phyloP scores from a whole-genome alignment of 2,329 filamentous ascomycete genomes.

The Xylaria sp. region DNA sequence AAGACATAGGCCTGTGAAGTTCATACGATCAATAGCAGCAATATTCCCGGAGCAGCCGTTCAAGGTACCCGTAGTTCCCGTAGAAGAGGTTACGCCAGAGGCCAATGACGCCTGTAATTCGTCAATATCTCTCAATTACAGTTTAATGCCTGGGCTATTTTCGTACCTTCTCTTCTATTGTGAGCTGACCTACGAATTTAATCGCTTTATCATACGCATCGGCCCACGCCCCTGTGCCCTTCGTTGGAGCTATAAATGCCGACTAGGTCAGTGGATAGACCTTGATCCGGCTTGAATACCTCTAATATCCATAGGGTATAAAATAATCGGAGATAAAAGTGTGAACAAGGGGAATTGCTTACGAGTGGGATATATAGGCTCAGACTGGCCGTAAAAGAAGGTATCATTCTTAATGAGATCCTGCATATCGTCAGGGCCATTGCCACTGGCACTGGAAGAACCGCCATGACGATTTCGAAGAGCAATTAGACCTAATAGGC shows the following conservation, averaged over 20 bases:
- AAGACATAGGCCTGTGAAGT: slow-evolving; percentile 57
- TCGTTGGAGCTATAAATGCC: slow-evolving; percentile 58
- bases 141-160: neutral
- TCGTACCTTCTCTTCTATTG: slow-evolving; percentile 75
- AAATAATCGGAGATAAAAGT: neutral
- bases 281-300: neutral
- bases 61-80: slow-evolving; percentile 46
- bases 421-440: slow-evolving; percentile 14
- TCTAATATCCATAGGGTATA: neutral
- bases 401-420: slow-evolving; percentile 55
- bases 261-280: slow-evolving; percentile 21
- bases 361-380: slow-evolving; percentile 64
- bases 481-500: slow-evolving; percentile 49
- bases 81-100: slow-evolving; percentile 71
- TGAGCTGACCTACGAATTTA: slow-evolving; percentile 76
- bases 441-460: slow-evolving; percentile 13
- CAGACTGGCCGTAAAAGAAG: slow-evolving; percentile 63
- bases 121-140: slow-evolving; percentile 14
- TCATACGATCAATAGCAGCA: slow-evolving; percentile 53
- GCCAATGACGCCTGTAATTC: slow-evolving; percentile 72
- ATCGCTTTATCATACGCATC: slow-evolving; percentile 74
- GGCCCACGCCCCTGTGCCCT: slow-evolving; percentile 73
- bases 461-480: slow-evolving; percentile 42
- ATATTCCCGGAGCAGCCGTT: slow-evolving; percentile 61
- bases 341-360: slow-evolving; percentile 38